Percentiles rank a stretch among this genome's conserved stretches.
These are phyloP conservation scores for Rhododendron simsii DNA, from an alignment of 148 eudicot species.

Conservation along the genomic window DNA sequence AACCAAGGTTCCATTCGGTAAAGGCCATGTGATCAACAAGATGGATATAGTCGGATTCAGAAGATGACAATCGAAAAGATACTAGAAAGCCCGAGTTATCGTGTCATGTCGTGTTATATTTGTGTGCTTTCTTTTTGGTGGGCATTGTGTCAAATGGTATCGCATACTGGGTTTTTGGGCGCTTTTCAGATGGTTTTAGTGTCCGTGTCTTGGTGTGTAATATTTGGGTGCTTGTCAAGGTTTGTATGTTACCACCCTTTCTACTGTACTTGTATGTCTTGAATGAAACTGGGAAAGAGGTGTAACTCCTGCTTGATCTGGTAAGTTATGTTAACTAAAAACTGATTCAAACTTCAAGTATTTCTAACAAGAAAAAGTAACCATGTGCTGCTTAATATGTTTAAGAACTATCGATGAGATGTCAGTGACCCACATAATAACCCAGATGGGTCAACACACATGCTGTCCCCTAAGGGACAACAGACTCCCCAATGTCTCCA, in stretches of 20 bases:
- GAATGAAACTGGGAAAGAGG: background rate
- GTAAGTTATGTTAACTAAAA: background rate
- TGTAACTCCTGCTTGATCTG: background rate
- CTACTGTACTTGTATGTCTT: background rate
- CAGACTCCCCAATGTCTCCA: too few species aligned
- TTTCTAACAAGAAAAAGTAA: background rate
- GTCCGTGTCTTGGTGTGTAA: background rate
- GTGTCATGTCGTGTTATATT: background rate
- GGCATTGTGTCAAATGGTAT: background rate
- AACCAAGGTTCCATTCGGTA: conserved; percentile 81
- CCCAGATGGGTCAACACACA: too few species aligned
- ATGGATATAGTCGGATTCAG: background rate
- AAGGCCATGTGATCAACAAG: conserved; percentile 32
- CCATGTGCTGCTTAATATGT: background rate
- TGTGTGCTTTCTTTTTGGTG: background rate
- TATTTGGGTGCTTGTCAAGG: background rate
- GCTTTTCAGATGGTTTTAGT: background rate
- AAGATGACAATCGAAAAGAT: background rate
- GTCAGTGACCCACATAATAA: background rate
- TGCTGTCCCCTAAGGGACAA: too few species aligned
- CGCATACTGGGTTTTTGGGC: background rate
- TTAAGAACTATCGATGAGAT: background rate
- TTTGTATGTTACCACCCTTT: background rate
- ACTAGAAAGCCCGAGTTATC: background rate
- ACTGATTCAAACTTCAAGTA: background rate